Evolutionary conservation across 805 yeast species (phyloP).

Genomic region (Lachancea sp.): DNA sequence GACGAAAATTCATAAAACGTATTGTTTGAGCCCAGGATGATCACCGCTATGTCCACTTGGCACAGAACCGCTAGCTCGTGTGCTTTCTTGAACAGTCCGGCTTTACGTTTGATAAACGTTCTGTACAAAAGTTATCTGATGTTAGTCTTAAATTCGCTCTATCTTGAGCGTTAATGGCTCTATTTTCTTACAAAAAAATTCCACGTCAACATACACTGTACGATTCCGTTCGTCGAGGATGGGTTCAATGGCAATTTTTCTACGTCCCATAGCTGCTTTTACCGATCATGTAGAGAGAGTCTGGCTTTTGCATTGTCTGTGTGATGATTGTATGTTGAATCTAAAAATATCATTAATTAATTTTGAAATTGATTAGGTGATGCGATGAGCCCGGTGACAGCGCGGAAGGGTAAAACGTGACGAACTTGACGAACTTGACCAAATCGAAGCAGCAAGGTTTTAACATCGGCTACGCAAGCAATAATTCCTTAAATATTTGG

Average conservation of each 20-base stretch:
- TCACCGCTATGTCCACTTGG: conserved; percentile 87
- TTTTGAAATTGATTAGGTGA: not conserved
- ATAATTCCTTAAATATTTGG: no score
- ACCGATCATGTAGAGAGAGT: not conserved
- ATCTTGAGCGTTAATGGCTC: not conserved
- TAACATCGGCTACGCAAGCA: no score
- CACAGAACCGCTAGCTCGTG: conserved; percentile 73
- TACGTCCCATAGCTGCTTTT: conserved; percentile 71
- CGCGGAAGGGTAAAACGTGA: no score
- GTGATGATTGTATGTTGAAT: not conserved
- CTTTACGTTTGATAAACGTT: conserved; percentile 89
- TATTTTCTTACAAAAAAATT: not conserved
- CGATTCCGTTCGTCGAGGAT: conserved; percentile 83
- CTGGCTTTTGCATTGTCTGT: not conserved
- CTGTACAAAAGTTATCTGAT: conserved; percentile 18
- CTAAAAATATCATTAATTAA: conserved; percentile 3
- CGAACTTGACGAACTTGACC: no score
- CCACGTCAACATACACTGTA: conserved; percentile 37
- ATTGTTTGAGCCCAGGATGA: conserved; percentile 76
- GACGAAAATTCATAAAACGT: conserved; percentile 82
- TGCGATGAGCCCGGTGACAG: not conserved
- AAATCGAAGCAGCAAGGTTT: no score
- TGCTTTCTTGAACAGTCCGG: conserved; percentile 75
- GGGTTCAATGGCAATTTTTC: conserved; percentile 91
- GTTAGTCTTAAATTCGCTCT: not conserved